Percentiles rank a stretch among this genome's conserved stretches.
Conservation (phyloP, 257 asterid species). For the Solanum rostratum region DNA sequence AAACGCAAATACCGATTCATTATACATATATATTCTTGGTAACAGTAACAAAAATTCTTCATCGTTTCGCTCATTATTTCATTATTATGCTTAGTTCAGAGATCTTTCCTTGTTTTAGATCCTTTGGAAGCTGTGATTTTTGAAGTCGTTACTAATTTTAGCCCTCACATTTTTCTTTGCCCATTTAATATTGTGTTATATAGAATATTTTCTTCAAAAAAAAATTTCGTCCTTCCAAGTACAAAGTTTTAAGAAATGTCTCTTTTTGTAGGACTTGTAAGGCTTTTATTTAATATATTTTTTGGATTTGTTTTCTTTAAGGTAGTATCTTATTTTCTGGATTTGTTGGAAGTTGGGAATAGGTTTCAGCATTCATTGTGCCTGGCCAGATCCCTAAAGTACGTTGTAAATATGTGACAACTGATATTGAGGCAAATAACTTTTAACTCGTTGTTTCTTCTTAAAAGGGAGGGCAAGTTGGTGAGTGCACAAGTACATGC, state of each 20-base stretch:
- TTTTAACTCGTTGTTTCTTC: neutral
- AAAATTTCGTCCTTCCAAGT: neutral
- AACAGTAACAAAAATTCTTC: neutral
- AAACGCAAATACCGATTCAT: no score
- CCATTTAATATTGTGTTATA: neutral
- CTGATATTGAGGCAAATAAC: neutral
- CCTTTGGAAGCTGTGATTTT: neutral
- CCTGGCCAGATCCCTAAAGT: neutral
- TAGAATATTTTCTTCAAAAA: neutral
- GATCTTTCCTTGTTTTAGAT: neutral
- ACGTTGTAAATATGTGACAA: neutral
- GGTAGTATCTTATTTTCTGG: neutral
- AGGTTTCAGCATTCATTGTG: neutral
- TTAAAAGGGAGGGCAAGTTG: neutral
- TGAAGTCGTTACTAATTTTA: neutral
- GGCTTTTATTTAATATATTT: neutral
- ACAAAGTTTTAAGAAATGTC: neutral
- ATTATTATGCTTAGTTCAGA: neutral
- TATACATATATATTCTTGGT: no score
- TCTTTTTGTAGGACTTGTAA: neutral
- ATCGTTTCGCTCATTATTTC: neutral
- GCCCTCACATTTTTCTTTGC: neutral
- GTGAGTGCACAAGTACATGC: neutral
- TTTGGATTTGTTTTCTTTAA: neutral
- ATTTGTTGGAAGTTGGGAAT: neutral